Evolutionary conservation across 768 basidiomycete species (phyloP), one percentile per base, ranked within the genome.

Genomic region (Lentinula guzmanii): DNA sequence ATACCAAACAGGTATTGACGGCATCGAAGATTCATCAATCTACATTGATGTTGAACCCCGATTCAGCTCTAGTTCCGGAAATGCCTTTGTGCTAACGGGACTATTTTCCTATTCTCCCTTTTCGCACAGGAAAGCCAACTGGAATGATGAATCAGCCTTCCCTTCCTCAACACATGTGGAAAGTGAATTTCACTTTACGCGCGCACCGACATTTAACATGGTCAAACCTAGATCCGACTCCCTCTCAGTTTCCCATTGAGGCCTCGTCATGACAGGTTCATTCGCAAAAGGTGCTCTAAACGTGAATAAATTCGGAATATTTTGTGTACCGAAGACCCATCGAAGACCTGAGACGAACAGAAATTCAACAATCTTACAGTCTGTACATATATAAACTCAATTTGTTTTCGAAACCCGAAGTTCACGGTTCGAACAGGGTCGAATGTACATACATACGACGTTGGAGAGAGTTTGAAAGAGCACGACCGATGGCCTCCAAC

Each of bases 1-100:
- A 43, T 56, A 21, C 55, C 55, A 43, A 41, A 56, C 10, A 24
- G 18, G 21, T 45, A 41, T 56, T 42, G 55, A 56, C 53, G 53
- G 53, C 33, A 56, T 56, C 55, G 33, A 10, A 45, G 42, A 45
- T 56, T 54, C 41, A 43, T 56, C 55, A 56, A 43, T 43, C 37
- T 43, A 15, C 41, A 13, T 21, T 41, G 54, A 55, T 55, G 54
- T 21, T 24, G 24, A 39, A 24, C 55, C 55, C 39, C 41, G 39
- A 43, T 56, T 33, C 21, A 43, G n/a, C 31, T 24, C 45, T 5
- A n/a, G 45, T 46, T 46, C 15, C 28, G 7, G 45, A 24, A 8
- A 16, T 46, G 45, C 11, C 15, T 50, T 16, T 59, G 15, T 21
- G 16, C 33, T n/a, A 13, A 28, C 28, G 28, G 28, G 28, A 28